These are phyloP conservation scores for Wallacemonas sp. DNA, from an alignment of 208 protist species.

Conservation along the genomic window DNA sequence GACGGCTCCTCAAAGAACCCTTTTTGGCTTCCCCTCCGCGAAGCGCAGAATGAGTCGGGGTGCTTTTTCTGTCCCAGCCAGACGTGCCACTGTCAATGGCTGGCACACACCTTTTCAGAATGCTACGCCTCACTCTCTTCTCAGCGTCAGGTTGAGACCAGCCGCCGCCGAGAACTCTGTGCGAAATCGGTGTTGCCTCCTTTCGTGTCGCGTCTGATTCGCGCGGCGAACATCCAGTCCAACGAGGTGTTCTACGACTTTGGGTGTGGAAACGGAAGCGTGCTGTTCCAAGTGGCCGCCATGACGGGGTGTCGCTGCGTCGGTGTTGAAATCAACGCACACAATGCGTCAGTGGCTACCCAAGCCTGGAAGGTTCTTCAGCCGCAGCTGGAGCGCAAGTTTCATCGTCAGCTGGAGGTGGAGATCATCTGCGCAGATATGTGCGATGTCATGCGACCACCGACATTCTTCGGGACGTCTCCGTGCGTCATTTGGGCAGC, in stretches of 20 bases:
- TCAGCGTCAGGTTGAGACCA: slow-evolving; percentile 43
- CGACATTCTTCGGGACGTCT: slow-evolving; percentile 23
- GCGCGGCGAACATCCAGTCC: slow-evolving; percentile 28
- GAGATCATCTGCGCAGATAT: slow-evolving; percentile 75
- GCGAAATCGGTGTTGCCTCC: slow-evolving; percentile 83
- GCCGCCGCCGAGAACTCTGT: slow-evolving; percentile 59
- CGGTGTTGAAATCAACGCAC: slow-evolving; percentile 73
- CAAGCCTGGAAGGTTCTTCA: slow-evolving; percentile 49
- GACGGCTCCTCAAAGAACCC: slow-evolving; percentile 39
- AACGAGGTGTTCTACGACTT: slow-evolving; percentile 79
- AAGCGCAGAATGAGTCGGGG: slow-evolving; percentile 29
- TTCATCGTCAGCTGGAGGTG: slow-evolving; percentile 35
- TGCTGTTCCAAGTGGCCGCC: slow-evolving; percentile 82
- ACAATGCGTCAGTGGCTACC: slow-evolving; percentile 57
- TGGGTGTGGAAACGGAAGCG: slow-evolving; percentile 84
- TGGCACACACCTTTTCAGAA: slow-evolving; percentile 25
- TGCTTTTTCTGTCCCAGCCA: slow-evolving; percentile 55
- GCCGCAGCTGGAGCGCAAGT: slow-evolving; percentile 46
- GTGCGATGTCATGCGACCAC: slow-evolving; percentile 37
- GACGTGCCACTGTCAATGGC: slow-evolving; percentile 52
- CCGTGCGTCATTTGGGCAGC: slow-evolving; percentile 70
- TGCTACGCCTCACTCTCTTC: slow-evolving; percentile 51
- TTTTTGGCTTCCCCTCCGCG: slow-evolving; percentile 47
- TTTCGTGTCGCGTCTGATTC: slow-evolving; percentile 69
- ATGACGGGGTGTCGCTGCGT: slow-evolving; percentile 72